Percentiles rank a stretch among this genome's conserved stretches.
Evolutionary conservation across 139 green algal genomes (phyloP).

Genomic region (Coelastrella sp.): DNA sequence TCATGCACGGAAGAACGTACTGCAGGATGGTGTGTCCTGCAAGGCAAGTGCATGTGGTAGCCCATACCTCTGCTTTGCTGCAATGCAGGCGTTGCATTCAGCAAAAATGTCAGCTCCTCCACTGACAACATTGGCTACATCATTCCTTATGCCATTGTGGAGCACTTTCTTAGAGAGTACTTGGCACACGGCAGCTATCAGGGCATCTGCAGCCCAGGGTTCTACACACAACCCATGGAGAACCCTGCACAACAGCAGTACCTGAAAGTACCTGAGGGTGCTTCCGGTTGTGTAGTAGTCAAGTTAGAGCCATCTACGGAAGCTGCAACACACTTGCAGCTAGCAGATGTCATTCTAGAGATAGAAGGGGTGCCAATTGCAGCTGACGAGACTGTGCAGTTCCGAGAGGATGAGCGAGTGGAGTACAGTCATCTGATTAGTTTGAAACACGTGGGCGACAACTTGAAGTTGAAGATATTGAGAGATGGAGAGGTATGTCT

Average conservation of each 20-base stretch:
- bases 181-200: constrained; percentile 61
- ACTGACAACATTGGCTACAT: constrained; percentile 89
- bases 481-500: constrained; percentile 59
- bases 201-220: constrained; percentile 72
- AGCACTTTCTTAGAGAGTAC: constrained; percentile 79
- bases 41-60: too few relatives aligned
- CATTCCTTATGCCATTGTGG: constrained; percentile 77
- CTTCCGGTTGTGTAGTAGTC: constrained; percentile 73
- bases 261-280: constrained; percentile 61
- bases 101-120: constrained; percentile 65
- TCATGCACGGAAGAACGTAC: too few relatives aligned
- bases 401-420: constrained; percentile 35
- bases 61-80: neutral
- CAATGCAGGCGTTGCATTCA: constrained; percentile 80
- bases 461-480: constrained; percentile 63
- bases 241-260: constrained; percentile 69
- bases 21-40: too few relatives aligned
- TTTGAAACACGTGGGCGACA: constrained; percentile 72
- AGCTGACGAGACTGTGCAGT: constrained; percentile 38
- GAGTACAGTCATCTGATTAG: constrained; percentile 65
- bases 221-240: constrained; percentile 74
- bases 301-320: constrained; percentile 72
- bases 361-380: constrained; percentile 51
- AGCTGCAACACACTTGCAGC: constrained; percentile 58
- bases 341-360: constrained; percentile 76